Percentiles rank a stretch among this genome's conserved stretches.
phyloP scores from a whole-genome alignment of 805 yeast species.

The Cyberlindnera galapagoensis region DNA sequence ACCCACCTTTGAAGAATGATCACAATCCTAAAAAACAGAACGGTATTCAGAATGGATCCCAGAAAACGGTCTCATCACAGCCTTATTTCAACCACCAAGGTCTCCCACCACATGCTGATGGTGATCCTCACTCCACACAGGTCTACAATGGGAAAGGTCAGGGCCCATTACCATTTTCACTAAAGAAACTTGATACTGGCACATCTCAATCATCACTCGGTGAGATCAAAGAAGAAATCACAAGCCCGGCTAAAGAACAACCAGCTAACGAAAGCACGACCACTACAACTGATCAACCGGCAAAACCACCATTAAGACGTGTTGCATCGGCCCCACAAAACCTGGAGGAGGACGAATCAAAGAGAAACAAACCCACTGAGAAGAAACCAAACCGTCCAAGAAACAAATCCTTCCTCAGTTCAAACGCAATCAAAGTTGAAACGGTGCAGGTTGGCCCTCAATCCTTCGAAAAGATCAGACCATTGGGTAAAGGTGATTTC shows the following conservation, averaged over 20 bases:
- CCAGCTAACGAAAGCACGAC: background rate
- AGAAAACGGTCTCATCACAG: conserved; percentile 26
- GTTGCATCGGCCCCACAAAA: conserved; percentile 84
- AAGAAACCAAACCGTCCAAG: conserved; percentile 28
- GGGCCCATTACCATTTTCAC: conserved; percentile 28
- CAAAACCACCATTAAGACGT: conserved; percentile 44
- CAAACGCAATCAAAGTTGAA: conserved; percentile 64
- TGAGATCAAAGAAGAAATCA: conserved; percentile 29
- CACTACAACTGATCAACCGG: background rate
- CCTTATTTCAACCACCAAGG: conserved; percentile 56
- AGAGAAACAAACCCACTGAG: conserved; percentile 15
- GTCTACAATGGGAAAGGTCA: conserved; percentile 11
- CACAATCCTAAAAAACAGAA: conserved; percentile 3
- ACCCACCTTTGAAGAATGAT: conserved; percentile 10
- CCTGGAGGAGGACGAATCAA: conserved; percentile 25
- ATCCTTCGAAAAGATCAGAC: conserved; percentile 80
- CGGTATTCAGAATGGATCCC: background rate
- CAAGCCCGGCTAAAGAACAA: background rate
- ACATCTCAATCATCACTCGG: conserved; percentile 22
- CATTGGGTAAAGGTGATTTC: conserved; percentile 96
- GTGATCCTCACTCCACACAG: conserved; percentile 4
- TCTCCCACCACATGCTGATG: conserved; percentile 43
- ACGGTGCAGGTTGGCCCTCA: conserved; percentile 80
- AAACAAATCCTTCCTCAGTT: conserved; percentile 45
- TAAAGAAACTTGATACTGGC: conserved; percentile 21